Base-by-base conservation (phyloP, 176 grass and related monocot genomes). In the Raddia guianensis region DNA sequence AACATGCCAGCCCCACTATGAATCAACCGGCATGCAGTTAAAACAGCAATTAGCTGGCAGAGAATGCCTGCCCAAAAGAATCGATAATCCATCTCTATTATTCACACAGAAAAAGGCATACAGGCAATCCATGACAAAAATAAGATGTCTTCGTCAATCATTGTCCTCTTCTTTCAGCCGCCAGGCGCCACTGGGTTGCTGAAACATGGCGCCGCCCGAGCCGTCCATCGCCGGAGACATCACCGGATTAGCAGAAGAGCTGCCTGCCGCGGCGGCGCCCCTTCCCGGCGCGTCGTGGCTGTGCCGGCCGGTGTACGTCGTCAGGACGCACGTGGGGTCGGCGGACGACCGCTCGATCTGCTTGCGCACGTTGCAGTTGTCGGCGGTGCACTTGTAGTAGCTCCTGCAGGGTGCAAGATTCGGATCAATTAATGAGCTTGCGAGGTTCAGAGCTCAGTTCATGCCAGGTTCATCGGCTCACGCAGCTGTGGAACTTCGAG, bases 311-410 rank as follows among this genome's bases (percentile, higher is more conserved):
- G 79, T 78, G 79, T 90, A 90, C 16, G 88, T 90, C 4, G 83
- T 90, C 12, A 86, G 51, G 60, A 86, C 83, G 37, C 83, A 90
- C 60, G 69, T 86, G 35, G 78, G 83, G 35, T 86, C 79, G 1
- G 19, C 49, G 32, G 79, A 54, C 8, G 88, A 79, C 78, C 88
- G 82, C 78, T 90, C 83, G 33, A 90, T 90, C 73, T 86, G 83
- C 73, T 90, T 86, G 15, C 88, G 83, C 61, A 86, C 83, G 74
- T 90, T 90, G 67, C 88, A 86, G 8, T 61, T 72, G 12, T 86
- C 78, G 0, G 83, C 83, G 4, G 44, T 86, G 73, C 88, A 90
- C 68, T 90, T 90, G 88, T 90, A 90, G 88, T 90, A 90, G 78
- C 88, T 86, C 83, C 88, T 86, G 68, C 79, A 21, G 1, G 45